Conservation (phyloP, 2,329 filamentous ascomycete genomes). For the Epichloe uncinata region DNA sequence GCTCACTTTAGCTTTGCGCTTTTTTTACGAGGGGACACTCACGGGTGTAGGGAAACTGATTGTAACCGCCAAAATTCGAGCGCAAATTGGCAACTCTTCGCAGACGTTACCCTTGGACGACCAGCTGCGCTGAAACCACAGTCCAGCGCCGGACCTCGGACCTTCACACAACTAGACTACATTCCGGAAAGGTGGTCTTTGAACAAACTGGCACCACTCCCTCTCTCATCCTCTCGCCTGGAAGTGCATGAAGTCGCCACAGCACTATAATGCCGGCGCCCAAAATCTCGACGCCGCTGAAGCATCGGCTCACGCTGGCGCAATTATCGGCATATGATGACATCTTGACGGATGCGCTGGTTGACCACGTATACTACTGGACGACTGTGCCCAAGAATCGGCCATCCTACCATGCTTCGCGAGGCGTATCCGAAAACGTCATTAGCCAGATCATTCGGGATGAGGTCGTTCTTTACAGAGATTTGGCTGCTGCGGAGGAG, state of each 20-base stretch:
- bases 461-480: conserved; percentile 61
- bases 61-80: background rate
- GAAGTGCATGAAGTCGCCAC: background rate
- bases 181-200: background rate
- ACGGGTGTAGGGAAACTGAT: background rate
- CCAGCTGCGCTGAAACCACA: background rate
- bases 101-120: background rate
- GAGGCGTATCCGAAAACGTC: conserved; percentile 57
- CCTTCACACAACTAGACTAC: background rate
- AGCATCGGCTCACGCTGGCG: conserved; percentile 66
- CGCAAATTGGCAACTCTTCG: too few species aligned
- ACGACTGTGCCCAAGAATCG: conserved; percentile 91
- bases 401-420: conserved; percentile 69
- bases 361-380: conserved; percentile 96
- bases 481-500: conserved; percentile 56
- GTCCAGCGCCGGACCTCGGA: background rate
- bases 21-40: background rate
- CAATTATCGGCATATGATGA: conserved; percentile 92
- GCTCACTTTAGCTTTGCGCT: background rate
- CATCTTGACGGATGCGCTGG: conserved; percentile 82
- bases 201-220: background rate
- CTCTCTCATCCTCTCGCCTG: background rate
- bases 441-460: conserved; percentile 47
- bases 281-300: conserved; percentile 26
- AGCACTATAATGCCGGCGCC: conserved; percentile 22